Conservation (phyloP, 2,329 filamentous ascomycete genomes). For the Cladophialophora carrionii region DNA sequence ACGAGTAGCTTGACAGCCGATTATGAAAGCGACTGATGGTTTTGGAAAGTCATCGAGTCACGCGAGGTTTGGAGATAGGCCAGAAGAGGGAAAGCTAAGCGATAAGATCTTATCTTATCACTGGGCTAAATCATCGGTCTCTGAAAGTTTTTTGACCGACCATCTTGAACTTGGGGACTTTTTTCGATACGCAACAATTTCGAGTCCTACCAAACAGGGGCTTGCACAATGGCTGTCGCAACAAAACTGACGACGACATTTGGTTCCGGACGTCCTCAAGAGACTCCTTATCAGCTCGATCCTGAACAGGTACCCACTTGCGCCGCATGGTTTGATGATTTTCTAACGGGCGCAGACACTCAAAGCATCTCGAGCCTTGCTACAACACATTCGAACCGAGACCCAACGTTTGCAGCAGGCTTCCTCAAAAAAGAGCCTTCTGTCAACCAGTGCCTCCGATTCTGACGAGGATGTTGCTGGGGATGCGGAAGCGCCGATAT, state of each 20-base stretch:
- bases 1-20: slow-evolving; percentile 1
- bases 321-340: background rate
- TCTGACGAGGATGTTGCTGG: slow-evolving; percentile 51
- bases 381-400: slow-evolving; percentile 60
- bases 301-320: slow-evolving; percentile 48
- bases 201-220: background rate
- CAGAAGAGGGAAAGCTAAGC: background rate
- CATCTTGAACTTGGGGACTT: background rate
- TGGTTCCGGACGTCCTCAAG: slow-evolving; percentile 21
- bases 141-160: slow-evolving; percentile 5
- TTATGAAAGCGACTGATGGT: background rate
- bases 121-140: slow-evolving; percentile 1
- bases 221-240: slow-evolving; percentile 18
- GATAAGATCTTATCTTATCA: slow-evolving; percentile 10
- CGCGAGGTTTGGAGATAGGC: background rate
- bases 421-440: slow-evolving; percentile 58
- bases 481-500: slow-evolving; percentile 60
- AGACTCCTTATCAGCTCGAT: slow-evolving; percentile 52
- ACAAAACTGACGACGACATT: slow-evolving; percentile 16
- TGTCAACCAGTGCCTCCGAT: slow-evolving; percentile 53
- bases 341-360: slow-evolving; percentile 51
- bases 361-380: slow-evolving; percentile 62
- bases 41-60: background rate
- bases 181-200: background rate
- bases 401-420: slow-evolving; percentile 53